Base-by-base conservation (phyloP, 805 yeast species). In the Spathaspora gorwiae region DNA sequence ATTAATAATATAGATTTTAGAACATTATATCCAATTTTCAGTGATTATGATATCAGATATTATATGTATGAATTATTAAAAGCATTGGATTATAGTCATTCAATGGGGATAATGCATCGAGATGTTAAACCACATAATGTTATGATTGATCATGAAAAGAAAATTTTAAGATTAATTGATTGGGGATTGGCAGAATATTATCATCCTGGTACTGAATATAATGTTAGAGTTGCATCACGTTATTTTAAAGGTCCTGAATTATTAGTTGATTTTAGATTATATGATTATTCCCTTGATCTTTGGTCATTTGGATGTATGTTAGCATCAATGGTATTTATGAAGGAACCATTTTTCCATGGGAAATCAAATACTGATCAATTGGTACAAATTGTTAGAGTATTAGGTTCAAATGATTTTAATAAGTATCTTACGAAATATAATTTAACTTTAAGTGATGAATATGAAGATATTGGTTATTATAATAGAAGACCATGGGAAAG, bases 151-250 rank as follows among this genome's bases (percentile, higher is more conserved):
- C 96, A 87, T 47, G 71, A 75, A 47, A 76, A 75, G 51, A 81
- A 70, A 62, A 79, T 76, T 56, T 68, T 90, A 54, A 78, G 96
- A 52, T 76, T 90, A 52, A 90, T 90, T 46, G 97, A 90, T 66
- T 90, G 97, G 97, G 97, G 97, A 7, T 69, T 90, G 41, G 97
- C 97, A 5, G 97, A 90, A 64, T 90, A 88, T 60, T 90, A 90
- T 59, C 97, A 90, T 61, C 83, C 88, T 26, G 89, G 89, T 11
- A 85, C 81, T 57, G 96, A 88, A 56, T 90, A 87, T 59, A 90
- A 90, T 59, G 97, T 90, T 15, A 76, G 97, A 53, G 97, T 90
- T 15, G 97, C 97, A 1, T 87, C 96, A 6, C 70, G 97, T 52
- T 89, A 88, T 63, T 90, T 84, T 66, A 90, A 90, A 66, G 97